Evolutionary conservation across 108 stramenopile species (phyloP).

Genomic region (Pseudonitzschia pungens): DNA sequence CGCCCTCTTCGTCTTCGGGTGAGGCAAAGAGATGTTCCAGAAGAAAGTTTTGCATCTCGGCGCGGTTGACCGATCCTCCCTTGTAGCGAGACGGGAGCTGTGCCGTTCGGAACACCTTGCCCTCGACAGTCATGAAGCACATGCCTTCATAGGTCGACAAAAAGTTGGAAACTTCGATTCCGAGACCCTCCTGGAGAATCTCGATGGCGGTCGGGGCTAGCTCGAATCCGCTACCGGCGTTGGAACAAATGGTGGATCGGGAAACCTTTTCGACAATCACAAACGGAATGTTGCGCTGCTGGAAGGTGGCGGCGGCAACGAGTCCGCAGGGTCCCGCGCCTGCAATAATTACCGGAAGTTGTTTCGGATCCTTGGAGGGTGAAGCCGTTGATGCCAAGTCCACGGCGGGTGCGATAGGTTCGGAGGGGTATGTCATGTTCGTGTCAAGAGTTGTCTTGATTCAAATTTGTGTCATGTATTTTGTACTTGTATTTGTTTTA

Average conservation of each 20-base stretch:
- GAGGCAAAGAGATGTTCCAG: constrained; percentile 17
- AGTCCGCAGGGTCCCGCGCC: constrained; percentile 62
- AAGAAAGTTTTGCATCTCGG: constrained; percentile 18
- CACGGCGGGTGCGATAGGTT: too few relatives aligned
- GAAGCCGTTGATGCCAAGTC: too few relatives aligned
- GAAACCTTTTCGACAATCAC: constrained; percentile 29
- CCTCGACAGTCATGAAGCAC: not conserved
- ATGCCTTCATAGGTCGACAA: constrained; percentile 2
- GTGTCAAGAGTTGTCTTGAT: too few relatives aligned
- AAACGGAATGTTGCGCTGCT: constrained; percentile 24
- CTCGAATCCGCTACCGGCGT: constrained; percentile 32
- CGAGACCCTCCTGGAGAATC: constrained; percentile 28
- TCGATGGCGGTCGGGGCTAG: constrained; percentile 29
- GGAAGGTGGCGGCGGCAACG: constrained; percentile 41
- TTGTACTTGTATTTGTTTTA: too few relatives aligned
- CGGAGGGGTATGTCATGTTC: too few relatives aligned
- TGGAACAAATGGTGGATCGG: constrained; percentile 27
- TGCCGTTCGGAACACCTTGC: not conserved
- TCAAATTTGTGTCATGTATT: too few relatives aligned
- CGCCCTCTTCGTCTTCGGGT: constrained; percentile 6
- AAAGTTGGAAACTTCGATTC: constrained; percentile 3
- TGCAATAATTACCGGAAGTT: constrained; percentile 47
- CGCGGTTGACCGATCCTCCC: constrained; percentile 14
- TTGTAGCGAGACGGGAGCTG: not conserved
- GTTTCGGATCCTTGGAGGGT: too few relatives aligned